Conservation (phyloP, 805 yeast species). For the Cyberlindnera americana region DNA sequence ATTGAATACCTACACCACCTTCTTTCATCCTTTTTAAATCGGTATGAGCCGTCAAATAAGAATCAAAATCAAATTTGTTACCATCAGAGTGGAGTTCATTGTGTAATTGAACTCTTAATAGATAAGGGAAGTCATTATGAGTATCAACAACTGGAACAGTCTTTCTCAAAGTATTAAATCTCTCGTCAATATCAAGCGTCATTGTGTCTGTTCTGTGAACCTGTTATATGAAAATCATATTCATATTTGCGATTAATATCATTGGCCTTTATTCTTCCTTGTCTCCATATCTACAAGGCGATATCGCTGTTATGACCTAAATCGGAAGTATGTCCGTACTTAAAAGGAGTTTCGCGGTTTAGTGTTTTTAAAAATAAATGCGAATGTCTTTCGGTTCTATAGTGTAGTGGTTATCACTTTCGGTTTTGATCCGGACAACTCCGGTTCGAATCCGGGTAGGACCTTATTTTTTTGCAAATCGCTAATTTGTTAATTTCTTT, state of each 20-base stretch:
- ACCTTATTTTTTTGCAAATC: slow-evolving; percentile 46
- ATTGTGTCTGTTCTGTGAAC: too few species aligned
- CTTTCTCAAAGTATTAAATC: slow-evolving; percentile 18
- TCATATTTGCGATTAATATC: too few species aligned
- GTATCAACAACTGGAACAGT: slow-evolving; percentile 43
- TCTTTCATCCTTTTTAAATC: slow-evolving; percentile 39
- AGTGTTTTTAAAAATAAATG: too few species aligned
- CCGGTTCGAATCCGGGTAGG: slow-evolving; percentile 88
- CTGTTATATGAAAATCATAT: too few species aligned
- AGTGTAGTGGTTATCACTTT: slow-evolving; percentile 60
- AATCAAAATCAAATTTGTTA: slow-evolving; percentile 37
- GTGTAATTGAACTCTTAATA: slow-evolving; percentile 43
- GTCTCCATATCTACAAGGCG: too few species aligned
- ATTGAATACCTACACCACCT: slow-evolving; percentile 48
- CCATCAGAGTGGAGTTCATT: slow-evolving; percentile 35
- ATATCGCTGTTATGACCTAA: too few species aligned
- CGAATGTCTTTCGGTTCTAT: slow-evolving; percentile 41
- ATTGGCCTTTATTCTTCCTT: too few species aligned
- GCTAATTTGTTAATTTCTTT: too few species aligned
- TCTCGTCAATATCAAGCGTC: slow-evolving; percentile 13
- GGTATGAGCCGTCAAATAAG: slow-evolving; percentile 40
- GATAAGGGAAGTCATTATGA: slow-evolving; percentile 51
- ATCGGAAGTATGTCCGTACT: too few species aligned
- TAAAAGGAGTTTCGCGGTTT: too few species aligned
- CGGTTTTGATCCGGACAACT: slow-evolving; percentile 67